These are phyloP conservation scores for Aschersonia sp. DNA, from an alignment of 2,329 filamentous ascomycete species.

Conservation along the genomic window DNA sequence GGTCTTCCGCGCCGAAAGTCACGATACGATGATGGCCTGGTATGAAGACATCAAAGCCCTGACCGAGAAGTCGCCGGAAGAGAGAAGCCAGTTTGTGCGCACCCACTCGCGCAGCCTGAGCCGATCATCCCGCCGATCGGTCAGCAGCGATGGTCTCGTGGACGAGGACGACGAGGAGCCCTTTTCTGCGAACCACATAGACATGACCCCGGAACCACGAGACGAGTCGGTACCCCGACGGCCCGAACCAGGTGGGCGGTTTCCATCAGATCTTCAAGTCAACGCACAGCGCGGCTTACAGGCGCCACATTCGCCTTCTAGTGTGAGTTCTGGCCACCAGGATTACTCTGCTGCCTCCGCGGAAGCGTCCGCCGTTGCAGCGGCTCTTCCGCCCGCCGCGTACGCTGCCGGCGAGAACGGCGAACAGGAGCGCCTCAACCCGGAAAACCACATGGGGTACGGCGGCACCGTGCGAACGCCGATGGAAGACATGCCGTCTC, in stretches of 20 bases:
- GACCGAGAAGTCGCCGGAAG: conserved; percentile 77
- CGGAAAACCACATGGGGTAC: conserved; percentile 20
- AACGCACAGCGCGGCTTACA: conserved; percentile 67
- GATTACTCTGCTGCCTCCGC: conserved; percentile 12
- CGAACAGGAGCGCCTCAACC: conserved; percentile 7
- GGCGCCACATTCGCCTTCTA: conserved; percentile 65
- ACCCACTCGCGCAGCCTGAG: conserved; percentile 68
- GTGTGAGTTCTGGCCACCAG: conserved; percentile 54
- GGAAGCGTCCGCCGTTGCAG: conserved; percentile 44
- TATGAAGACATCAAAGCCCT: conserved; percentile 85
- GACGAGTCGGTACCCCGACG: conserved; percentile 43
- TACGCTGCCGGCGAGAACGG: conserved; percentile 11
- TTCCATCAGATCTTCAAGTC: conserved; percentile 85
- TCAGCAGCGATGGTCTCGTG: conserved; percentile 64
- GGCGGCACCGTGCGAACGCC: conserved; percentile 28
- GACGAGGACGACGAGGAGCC: conserved; percentile 57
- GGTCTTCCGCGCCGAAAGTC: conserved; percentile 56
- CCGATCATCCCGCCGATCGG: conserved; percentile 44
- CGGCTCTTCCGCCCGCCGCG: conserved; percentile 30
- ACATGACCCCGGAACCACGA: conserved; percentile 30
- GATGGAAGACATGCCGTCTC: conserved; percentile 33
- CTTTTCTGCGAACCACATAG: conserved; percentile 34
- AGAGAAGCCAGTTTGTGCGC: conserved; percentile 75
- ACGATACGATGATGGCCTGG: conserved; percentile 96
- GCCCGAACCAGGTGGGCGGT: conserved; percentile 86